Evolutionary conservation across 805 yeast genomes (phyloP).

Genomic region (Suhomyces kilbournensis): DNA sequence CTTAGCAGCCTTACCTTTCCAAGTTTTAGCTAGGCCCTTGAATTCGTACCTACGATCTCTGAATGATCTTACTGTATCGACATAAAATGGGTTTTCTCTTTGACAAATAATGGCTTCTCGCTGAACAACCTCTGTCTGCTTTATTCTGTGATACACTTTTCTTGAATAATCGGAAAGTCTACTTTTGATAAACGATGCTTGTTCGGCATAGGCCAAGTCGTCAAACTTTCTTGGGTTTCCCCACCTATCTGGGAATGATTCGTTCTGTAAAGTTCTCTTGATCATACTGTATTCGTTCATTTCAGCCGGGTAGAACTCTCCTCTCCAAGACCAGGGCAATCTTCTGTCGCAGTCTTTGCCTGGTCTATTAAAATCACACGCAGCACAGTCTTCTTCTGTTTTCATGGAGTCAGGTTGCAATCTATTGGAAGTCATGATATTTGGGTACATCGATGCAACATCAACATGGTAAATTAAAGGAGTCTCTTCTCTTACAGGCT

Average conservation of each 20-base stretch:
- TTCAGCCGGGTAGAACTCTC: conserved; percentile 89
- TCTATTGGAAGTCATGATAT: conserved; percentile 96
- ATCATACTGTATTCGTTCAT: conserved; percentile 90
- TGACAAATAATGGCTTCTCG: conserved; percentile 95
- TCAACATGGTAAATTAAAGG: conserved; percentile 97
- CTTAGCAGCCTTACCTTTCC: conserved; percentile 78
- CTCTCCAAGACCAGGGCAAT: conserved; percentile 97
- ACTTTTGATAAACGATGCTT: conserved; percentile 70
- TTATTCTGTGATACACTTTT: conserved; percentile 78
- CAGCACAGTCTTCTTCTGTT: conserved; percentile 90
- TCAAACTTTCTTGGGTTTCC: conserved; percentile 64
- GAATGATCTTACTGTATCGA: conserved; percentile 88
- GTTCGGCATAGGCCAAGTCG: conserved; percentile 73
- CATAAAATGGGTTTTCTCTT: conserved; percentile 95
- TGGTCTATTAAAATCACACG: conserved; percentile 95
- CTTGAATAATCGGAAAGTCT: conserved; percentile 80
- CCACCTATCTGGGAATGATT: conserved; percentile 65
- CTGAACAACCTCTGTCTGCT: conserved; percentile 78
- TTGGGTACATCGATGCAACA: conserved; percentile 99
- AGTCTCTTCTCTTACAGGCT: conserved; percentile 65
- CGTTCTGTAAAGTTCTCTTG: conserved; percentile 75
- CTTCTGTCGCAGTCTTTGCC: conserved; percentile 91
- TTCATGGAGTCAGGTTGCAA: conserved; percentile 98
- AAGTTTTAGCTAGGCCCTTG: conserved; percentile 86
- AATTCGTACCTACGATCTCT: conserved; percentile 96